Base-by-base conservation (phyloP, 495 filamentous ascomycete genomes). In the Pyronema omphalodes region DNA sequence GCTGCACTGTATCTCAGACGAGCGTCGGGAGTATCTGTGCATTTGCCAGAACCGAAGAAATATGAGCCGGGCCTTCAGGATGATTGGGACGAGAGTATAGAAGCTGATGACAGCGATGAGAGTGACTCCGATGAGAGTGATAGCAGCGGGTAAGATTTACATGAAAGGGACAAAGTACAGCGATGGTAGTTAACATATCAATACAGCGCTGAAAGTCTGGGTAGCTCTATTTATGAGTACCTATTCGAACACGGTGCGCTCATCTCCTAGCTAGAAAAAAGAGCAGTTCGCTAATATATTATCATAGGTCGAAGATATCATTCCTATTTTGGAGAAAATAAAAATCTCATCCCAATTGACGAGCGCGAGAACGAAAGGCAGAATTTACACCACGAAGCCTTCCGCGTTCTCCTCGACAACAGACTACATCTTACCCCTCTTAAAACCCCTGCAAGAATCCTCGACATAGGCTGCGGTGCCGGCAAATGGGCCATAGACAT, bases 401-500 rank as follows among this genome's bases (percentile, higher is more conserved):
- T 67, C 40, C 56, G 37, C 3, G 37, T 72, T 9, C 62, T 67
- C 0, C 44, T 72, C 55, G 53, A 57, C 2, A 58, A 60, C n/a
- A 54, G 59, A 15, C 62, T 72, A 3, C 66, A 61, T 48, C 50
- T 68, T 5, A 68, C 71, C 0, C 68, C 69, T 7, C 60, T 72
- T 39, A n/a, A 56, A 15, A 47, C 63, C 6, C 69, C 67, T 3
- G 58, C 66, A 17, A 58, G 55, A 3, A 60, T 71, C n/a, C 57
- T 72, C 5, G 69, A 74, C 52, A 47, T 71, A 6, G 69, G 69
- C 9, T 75, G 73, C 1, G 75, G 75, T 14, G 58, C 60, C 33
- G 55, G 55, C 52, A 58, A 64, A 9, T 67, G 57, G 57, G 47
- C 54, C 3, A 44, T 56, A 15, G 57, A 59, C 37, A 37, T 61